These are phyloP conservation scores for Ogataea parapolymorpha DNA, from an alignment of 805 yeast genomes.

Conservation along the genomic window DNA sequence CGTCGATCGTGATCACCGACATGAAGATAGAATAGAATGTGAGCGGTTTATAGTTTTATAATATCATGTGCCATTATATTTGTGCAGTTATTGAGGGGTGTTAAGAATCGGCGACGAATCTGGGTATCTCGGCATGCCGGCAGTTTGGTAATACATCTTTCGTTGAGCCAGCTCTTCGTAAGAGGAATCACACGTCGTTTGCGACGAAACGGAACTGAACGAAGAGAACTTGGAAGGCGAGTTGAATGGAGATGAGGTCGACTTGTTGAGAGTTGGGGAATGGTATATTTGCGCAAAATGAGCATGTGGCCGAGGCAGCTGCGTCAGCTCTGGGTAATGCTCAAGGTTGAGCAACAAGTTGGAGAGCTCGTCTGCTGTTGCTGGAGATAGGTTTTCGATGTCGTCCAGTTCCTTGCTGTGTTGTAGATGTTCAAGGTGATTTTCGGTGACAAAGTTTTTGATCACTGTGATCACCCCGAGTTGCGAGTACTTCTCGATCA, in stretches of 20 bases:
- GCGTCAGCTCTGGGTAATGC: conserved; percentile 11
- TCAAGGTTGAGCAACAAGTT: conserved; percentile 18
- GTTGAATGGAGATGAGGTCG: conserved; percentile 26
- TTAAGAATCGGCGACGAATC: conserved; percentile 26
- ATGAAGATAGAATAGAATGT: conserved; percentile 5
- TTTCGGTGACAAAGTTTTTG: conserved; percentile 29
- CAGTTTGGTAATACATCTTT: conserved; percentile 12
- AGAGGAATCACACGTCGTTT: conserved; percentile 29
- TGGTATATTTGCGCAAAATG: conserved; percentile 17
- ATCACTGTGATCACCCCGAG: conserved; percentile 53
- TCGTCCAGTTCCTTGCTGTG: conserved; percentile 21
- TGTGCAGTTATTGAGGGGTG: conserved; percentile 15
- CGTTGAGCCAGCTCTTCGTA: conserved; percentile 21
- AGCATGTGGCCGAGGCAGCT: conserved; percentile 13
- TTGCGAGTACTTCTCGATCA: conserved; percentile 47
- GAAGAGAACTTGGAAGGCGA: conserved; percentile 34
- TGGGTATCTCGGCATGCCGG: conserved; percentile 18
- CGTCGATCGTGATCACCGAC: conserved; percentile 4
- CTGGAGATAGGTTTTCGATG: conserved; percentile 12
- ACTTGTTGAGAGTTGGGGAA: conserved; percentile 22
- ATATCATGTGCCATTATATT: conserved; percentile 9
- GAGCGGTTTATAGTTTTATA: conserved; percentile 5
- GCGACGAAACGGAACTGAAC: conserved; percentile 31
- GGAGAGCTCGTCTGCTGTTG: conserved; percentile 16
- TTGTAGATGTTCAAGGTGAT: conserved; percentile 18